These are phyloP conservation scores for Linderina pennispora DNA, from an alignment of 192 early-diverging fungal genomes.

Conservation along the genomic window DNA sequence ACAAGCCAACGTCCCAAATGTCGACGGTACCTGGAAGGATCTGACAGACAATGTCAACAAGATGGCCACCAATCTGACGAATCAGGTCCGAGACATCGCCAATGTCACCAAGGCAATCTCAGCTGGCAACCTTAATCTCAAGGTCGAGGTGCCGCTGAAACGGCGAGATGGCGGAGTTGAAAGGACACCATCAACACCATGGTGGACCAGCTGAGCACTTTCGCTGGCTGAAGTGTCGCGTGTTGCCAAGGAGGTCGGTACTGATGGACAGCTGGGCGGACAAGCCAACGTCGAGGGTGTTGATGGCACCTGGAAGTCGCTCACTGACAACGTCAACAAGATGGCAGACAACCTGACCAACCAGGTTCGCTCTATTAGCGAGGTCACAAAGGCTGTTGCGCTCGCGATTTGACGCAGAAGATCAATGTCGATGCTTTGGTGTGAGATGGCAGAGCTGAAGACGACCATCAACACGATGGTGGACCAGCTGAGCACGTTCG, in stretches of 20 bases:
- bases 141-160: conserved; percentile 49
- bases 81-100: conserved; percentile 61
- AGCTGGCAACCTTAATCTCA: conserved; percentile 50
- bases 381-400: conserved; percentile 57
- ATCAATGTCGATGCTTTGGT: conserved; percentile 51
- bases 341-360: conserved; percentile 57
- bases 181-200: conserved; percentile 55
- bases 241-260: conserved; percentile 54
- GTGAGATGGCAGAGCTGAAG: conserved; percentile 59
- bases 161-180: conserved; percentile 55
- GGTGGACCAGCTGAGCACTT: conserved; percentile 57
- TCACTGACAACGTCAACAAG: conserved; percentile 58
- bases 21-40: conserved; percentile 61
- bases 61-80: conserved; percentile 58
- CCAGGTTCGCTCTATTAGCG: conserved; percentile 56
- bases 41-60: conserved; percentile 64
- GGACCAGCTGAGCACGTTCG: conserved; percentile 56
- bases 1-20: conserved; percentile 53
- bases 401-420: conserved; percentile 58
- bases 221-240: conserved; percentile 58
- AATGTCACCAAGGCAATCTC: conserved; percentile 60
- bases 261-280: conserved; percentile 49
- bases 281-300: conserved; percentile 52
- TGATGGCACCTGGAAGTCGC: conserved; percentile 54
- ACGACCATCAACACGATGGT: conserved; percentile 62